Evolutionary conservation across 768 basidiomycete genomes (phyloP), one percentile per base, ranked within the genome.

Genomic region (Pisolithus albus): DNA sequence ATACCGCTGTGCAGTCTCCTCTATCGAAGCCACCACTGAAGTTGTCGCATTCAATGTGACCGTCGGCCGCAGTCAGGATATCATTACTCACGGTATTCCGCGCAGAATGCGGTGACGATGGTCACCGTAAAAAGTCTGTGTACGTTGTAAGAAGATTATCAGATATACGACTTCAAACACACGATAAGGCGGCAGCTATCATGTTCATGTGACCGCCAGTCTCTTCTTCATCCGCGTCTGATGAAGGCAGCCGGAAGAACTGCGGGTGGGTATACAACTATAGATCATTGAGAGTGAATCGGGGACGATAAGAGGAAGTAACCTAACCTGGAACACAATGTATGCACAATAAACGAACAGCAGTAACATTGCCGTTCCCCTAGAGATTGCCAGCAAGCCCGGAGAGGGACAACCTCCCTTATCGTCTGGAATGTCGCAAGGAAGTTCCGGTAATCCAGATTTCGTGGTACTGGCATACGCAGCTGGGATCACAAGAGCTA

Each of bases 401-500:
- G 66, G 26, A 61, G 60, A 42, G 55, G 39, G 30, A 49, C 60
- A 43, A 52, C 57, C 50, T 58, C 54, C 40, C 41, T 47, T 49
- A 16, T 52, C 51, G n/a, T 28, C 50, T n/a, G 48, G 44, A 38
- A 51, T 50, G 51, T 28, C 36, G 40, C 53, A 56, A 7, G 41
- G 9, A 21, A 23, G 9, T 5, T 28, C 45, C 6, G 41, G 36
- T 28, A 41, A 23, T 32, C 44, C 54, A 10, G 15, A 59, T 26
- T 38, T 65, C 63, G 47, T 51, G 15, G 81, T 74, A 59, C 73
- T 78, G 56, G 80, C 75, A 59, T 90, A 95, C 3, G 92, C 92
- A 37, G 93, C 92, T 30, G 92, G 92, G 52, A 95, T 88, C 59
- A 95, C 84, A 37, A 96, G 80, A 38, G 91, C 86, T 76, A 42